Conservation (phyloP, 2,329 filamentous ascomycete genomes). For the Cordyceps cateniannulata region DNA sequence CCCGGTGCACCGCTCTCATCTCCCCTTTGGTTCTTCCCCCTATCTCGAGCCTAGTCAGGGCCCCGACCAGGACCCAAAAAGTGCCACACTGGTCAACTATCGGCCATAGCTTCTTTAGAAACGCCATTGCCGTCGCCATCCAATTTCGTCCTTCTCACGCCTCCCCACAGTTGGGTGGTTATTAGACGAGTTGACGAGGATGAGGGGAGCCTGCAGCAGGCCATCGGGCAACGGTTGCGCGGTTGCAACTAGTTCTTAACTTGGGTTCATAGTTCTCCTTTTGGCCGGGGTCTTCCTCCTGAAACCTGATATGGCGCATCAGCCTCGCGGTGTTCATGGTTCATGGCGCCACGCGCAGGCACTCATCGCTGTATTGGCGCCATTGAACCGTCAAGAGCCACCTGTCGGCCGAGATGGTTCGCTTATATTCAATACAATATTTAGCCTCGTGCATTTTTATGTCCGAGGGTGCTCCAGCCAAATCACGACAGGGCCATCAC, state of each 20-base stretch:
- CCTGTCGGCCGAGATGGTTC: neutral
- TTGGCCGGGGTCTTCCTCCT: neutral
- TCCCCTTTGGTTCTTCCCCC: neutral
- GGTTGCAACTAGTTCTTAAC: too few species aligned
- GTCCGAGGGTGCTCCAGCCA: neutral
- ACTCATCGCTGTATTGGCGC: neutral
- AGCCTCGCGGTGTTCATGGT: neutral
- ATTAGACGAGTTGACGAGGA: too few species aligned
- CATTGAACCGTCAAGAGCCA: neutral
- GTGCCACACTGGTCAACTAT: neutral
- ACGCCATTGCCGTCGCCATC: conserved; percentile 8
- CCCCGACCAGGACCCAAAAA: neutral
- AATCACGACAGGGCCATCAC: neutral
- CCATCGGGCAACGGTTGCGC: conserved; percentile 2
- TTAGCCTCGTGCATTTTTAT: neutral
- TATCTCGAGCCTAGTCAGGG: neutral
- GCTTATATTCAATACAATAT: neutral
- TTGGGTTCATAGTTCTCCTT: neutral
- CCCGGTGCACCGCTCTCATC: neutral
- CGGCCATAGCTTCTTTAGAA: neutral
- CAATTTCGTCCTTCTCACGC: neutral
- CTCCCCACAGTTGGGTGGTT: neutral
- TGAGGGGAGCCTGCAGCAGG: neutral
- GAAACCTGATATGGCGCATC: neutral
- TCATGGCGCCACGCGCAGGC: neutral